Evolutionary conservation across 2,329 filamentous ascomycete species (phyloP).

Genomic region (Didymella arachidicola): DNA sequence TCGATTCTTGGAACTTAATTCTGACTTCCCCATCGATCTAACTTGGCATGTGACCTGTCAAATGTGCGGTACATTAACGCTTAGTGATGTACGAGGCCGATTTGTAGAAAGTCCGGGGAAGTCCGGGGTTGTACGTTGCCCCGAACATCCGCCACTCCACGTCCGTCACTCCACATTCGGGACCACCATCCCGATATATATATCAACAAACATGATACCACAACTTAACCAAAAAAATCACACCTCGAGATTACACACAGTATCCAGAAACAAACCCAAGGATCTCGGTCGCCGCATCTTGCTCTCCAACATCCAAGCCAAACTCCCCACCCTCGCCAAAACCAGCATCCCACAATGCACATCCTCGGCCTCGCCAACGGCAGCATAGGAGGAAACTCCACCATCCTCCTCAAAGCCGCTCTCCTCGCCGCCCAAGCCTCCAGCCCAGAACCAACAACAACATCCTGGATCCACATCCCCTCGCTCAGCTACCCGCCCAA

Average conservation of each 20-base stretch:
- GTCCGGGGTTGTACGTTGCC: not conserved
- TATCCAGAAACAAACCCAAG: not conserved
- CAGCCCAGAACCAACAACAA: slow-evolving; percentile 8
- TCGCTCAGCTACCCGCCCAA: slow-evolving; percentile 17
- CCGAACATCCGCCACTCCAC: not conserved
- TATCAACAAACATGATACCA: not conserved
- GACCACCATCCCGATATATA: not conserved
- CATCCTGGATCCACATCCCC: slow-evolving; percentile 24
- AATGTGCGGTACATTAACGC: not conserved
- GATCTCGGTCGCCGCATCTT: not conserved
- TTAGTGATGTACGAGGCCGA: not conserved
- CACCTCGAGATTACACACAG: not conserved
- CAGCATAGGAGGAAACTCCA: slow-evolving; percentile 19
- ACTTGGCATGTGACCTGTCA: not conserved
- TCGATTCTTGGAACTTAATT: not conserved
- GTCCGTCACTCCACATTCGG: not conserved
- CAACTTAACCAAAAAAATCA: not conserved
- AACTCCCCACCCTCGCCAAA: not conserved
- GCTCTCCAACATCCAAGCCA: not conserved
- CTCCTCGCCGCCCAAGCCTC: slow-evolving; percentile 8
- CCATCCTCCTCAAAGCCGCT: slow-evolving; percentile 21
- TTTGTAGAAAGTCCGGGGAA: not conserved
- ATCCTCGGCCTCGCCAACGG: slow-evolving; percentile 24
- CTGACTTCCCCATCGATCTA: not conserved
- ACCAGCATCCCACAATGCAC: slow-evolving; percentile 12